Conservation (phyloP, 2,329 filamentous ascomycete genomes). For the Fusarium sp. region DNA sequence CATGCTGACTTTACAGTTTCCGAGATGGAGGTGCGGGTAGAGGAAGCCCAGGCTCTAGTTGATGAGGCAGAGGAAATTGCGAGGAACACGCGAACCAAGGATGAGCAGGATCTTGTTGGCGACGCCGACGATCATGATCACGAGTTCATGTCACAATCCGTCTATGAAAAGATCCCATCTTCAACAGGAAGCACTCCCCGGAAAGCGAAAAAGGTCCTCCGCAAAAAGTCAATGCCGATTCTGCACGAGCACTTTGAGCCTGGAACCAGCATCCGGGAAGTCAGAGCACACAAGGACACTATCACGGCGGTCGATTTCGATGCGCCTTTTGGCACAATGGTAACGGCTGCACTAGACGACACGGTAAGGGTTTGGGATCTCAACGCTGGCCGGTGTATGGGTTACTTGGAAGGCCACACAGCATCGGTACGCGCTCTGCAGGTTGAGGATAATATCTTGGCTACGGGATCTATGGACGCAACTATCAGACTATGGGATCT, state of each 20-base stretch:
- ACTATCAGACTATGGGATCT: constrained; percentile 96
- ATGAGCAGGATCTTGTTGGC: constrained; percentile 65
- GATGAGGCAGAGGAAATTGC: constrained; percentile 70
- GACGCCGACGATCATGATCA: constrained; percentile 61
- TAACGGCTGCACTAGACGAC: constrained; percentile 92
- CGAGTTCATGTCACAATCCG: constrained; percentile 96
- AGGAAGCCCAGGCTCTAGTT: constrained; percentile 69
- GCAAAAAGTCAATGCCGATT: constrained; percentile 90
- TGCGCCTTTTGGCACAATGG: constrained; percentile 94
- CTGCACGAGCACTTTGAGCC: constrained; percentile 95
- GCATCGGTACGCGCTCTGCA: constrained; percentile 93
- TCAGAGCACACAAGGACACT: constrained; percentile 87
- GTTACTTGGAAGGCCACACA: constrained; percentile 90
- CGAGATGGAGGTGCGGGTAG: constrained; percentile 71
- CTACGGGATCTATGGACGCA: constrained; percentile 94
- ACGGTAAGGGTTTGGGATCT: constrained; percentile 97
- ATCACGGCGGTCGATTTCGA: constrained; percentile 96
- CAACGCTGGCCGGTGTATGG: constrained; percentile 92
- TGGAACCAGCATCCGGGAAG: constrained; percentile 87
- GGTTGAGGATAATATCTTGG: constrained; percentile 94
- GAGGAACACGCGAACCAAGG: constrained; percentile 62
- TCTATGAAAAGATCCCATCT: constrained; percentile 90
- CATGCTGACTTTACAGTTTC: constrained; percentile 63
- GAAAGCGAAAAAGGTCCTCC: constrained; percentile 66
- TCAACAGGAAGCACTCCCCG: constrained; percentile 61